Conservation (phyloP, 306 rosid species). For the barrel medic (Medicago truncatula) region DNA sequence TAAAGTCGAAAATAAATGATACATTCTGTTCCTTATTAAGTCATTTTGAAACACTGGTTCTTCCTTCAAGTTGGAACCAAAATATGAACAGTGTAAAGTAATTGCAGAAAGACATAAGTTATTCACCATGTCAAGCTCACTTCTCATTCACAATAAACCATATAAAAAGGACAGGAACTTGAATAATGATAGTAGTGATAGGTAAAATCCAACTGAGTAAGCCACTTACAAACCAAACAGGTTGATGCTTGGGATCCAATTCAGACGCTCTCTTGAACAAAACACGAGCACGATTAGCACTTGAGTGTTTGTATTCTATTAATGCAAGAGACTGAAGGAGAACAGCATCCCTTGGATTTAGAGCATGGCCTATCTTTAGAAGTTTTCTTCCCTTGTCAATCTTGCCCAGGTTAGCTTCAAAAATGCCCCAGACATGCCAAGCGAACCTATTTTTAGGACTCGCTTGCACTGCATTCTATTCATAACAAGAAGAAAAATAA, state of each 20-base stretch:
- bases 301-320: constrained; percentile 79
- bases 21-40: not conserved
- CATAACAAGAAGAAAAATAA: constrained; percentile 27
- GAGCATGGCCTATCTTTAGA: constrained; percentile 82
- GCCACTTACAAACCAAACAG: constrained; percentile 91
- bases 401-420: constrained; percentile 82
- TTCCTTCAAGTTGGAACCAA: constrained; percentile 11
- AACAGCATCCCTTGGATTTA: constrained; percentile 94
- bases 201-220: constrained; percentile 23
- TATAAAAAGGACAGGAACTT: constrained; percentile 9
- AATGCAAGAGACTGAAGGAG: constrained; percentile 96
- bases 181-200: constrained; percentile 21
- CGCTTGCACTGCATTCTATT: constrained; percentile 85
- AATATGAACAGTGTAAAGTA: not conserved
- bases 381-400: constrained; percentile 80
- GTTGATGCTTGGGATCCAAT: constrained; percentile 92
- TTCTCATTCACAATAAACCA: constrained; percentile 24
- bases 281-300: constrained; percentile 81
- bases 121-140: constrained; percentile 27
- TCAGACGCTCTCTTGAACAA: constrained; percentile 88
- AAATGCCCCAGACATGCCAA: constrained; percentile 98
- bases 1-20: not conserved
- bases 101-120: constrained; percentile 24
- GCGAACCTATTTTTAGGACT: constrained; percentile 96
- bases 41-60: constrained; percentile 19